These are phyloP conservation scores for Nothophoma quercina DNA, from an alignment of 2,329 filamentous ascomycete species.

Conservation along the genomic window DNA sequence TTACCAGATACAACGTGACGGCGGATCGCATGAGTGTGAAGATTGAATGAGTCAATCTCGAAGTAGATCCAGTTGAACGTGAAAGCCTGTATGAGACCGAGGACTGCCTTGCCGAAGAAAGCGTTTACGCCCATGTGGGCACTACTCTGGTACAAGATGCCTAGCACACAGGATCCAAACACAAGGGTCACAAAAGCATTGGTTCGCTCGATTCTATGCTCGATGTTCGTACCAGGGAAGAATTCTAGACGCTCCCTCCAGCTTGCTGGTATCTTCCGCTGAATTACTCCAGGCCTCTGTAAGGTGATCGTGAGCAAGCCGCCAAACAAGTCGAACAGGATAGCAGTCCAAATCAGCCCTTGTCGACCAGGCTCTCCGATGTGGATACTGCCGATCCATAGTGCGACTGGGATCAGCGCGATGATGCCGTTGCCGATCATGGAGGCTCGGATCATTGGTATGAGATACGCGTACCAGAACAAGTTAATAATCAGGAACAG, in stretches of 20 bases:
- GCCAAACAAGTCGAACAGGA: slow-evolving; percentile 63
- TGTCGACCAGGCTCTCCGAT: slow-evolving; percentile 63
- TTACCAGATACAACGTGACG: slow-evolving; percentile 56
- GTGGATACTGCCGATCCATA: slow-evolving; percentile 69
- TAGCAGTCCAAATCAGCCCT: slow-evolving; percentile 64
- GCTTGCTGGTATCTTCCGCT: slow-evolving; percentile 24
- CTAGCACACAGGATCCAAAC: slow-evolving; percentile 70
- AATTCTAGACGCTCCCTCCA: slow-evolving; percentile 61
- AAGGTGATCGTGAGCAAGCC: slow-evolving; percentile 53
- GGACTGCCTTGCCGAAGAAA: slow-evolving; percentile 68
- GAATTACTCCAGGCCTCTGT: slow-evolving; percentile 32
- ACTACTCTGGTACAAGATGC: slow-evolving; percentile 66
- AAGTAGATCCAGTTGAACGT: slow-evolving; percentile 71
- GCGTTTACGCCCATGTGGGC: slow-evolving; percentile 62
- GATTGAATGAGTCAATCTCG: slow-evolving; percentile 65
- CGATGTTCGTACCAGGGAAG: slow-evolving; percentile 69
- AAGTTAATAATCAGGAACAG: slow-evolving; percentile 62
- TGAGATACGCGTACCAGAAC: slow-evolving; percentile 54
- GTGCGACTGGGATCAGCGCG: slow-evolving; percentile 56
- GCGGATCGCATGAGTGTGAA: slow-evolving; percentile 68
- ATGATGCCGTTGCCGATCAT: slow-evolving; percentile 61
- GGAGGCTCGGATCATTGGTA: slow-evolving; percentile 66
- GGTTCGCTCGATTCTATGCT: slow-evolving; percentile 70
- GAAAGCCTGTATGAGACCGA: slow-evolving; percentile 66
- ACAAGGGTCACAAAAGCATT: slow-evolving; percentile 71